Percentiles rank a stretch among this genome's conserved stretches.
phyloP scores from a whole-genome alignment of 306 rosid species.

The Parietaria judaica region DNA sequence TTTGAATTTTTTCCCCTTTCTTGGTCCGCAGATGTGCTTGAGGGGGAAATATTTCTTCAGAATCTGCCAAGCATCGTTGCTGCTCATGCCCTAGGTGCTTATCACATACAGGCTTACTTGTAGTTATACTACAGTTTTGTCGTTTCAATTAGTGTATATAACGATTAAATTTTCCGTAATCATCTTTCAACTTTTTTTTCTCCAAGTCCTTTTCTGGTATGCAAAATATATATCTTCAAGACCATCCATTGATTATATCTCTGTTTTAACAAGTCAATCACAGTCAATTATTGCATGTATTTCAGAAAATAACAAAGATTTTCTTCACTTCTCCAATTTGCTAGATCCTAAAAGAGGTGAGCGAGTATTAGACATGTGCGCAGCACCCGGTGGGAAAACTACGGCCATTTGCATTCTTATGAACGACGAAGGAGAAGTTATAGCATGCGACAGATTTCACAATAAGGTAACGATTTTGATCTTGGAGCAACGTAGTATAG shows the following conservation, averaged over 20 bases:
- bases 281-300: constrained; percentile 1
- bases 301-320: neutral
- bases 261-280: neutral
- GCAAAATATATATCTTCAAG: neutral
- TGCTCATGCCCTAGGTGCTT: constrained; percentile 86
- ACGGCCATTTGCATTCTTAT: constrained; percentile 91
- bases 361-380: constrained; percentile 90
- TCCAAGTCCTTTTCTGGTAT: neutral
- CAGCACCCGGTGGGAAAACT: constrained; percentile 98
- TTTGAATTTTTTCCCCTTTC: constrained; percentile 7
- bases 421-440: constrained; percentile 85
- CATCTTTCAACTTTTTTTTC: neutral
- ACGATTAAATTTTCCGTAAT: neutral
- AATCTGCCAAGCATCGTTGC: constrained; percentile 83
- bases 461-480: constrained; percentile 60
- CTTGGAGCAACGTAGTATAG: constrained; percentile 1
- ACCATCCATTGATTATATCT: too few species aligned
- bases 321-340: constrained; percentile 10
- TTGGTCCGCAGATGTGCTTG: constrained; percentile 62
- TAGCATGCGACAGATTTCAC: constrained; percentile 93
- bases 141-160: neutral
- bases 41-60: constrained; percentile 96
- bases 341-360: constrained; percentile 91
- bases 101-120: constrained; percentile 1
- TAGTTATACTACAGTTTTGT: neutral